Conservation (phyloP, 2,329 filamentous ascomycete genomes). For the Apiospora pterosperma region DNA sequence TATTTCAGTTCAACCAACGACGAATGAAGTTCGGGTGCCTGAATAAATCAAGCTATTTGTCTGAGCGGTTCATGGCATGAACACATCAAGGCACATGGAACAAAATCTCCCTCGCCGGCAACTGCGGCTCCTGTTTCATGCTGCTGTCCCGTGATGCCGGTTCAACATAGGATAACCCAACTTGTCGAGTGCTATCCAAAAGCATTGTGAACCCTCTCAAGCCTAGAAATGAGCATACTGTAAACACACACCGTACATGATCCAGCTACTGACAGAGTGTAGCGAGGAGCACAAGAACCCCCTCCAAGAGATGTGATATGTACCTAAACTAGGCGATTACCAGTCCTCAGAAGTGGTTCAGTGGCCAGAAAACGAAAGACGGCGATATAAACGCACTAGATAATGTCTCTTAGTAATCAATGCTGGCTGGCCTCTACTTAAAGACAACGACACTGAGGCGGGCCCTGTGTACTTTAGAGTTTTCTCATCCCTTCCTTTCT, state of each 20-base stretch:
- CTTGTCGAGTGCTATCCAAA: neutral
- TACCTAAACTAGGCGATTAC: no score
- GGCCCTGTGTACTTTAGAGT: no score
- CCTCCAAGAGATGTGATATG: no score
- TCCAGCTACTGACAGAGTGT: no score
- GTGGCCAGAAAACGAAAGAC: neutral
- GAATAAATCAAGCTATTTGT: no score
- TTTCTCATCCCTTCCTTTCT: no score
- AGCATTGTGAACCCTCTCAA: neutral
- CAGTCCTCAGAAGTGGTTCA: no score
- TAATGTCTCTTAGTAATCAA: neutral
- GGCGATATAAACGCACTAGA: neutral
- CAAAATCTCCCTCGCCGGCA: neutral
- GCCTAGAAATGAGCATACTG: neutral
- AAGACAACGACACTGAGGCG: neutral
- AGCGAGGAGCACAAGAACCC: no score
- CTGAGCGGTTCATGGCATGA: no score
- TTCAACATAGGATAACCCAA: neutral
- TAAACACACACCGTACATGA: neutral
- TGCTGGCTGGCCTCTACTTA: neutral
- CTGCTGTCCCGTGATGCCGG: no score
- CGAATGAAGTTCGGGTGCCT: no score
- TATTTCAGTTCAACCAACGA: no score
- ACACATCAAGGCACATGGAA: neutral
- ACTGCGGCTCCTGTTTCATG: neutral